Base-by-base conservation (phyloP, 139 green algal genomes). In the Parachlorella kessleri region DNA sequence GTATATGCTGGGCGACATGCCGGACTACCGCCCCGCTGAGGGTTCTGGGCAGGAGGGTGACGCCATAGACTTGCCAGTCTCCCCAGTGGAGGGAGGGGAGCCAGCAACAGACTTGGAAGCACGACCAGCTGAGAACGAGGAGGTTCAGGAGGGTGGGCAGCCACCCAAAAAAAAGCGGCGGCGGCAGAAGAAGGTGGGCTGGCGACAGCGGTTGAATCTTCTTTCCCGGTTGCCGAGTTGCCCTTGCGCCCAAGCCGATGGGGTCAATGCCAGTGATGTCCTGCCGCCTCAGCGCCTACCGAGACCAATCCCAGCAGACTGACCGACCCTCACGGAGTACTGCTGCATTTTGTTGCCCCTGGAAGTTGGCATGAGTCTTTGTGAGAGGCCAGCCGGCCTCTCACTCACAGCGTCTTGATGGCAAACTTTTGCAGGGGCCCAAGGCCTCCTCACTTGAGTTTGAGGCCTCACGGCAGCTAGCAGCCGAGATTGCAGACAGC, bases 381-480 rank as follows among this genome's bases (percentile, higher is more conserved):
- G 71, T 35, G 39, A 36, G 8, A 18, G 38, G 32, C n/a, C 35
- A 30, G 72, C 48, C 55, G 73, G 30, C 26, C n/a, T 1, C 18
- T 37, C 28, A 3, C n/a, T 39, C n/a, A 36, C 40, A 30, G 42
- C 32, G 9, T 54, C 41, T 41, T 42, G 70, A 40, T 33, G 41
- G 3, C 5, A 59, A 10, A 18, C 10, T 10, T 28, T 59, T 59
- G 14, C 14, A 59, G 48, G 48, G 21, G 48, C 48, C 48, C 14
- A 59, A 75, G 42, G 28, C 33, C 14, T 75, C 70, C 6, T 18
- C 78, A 1, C n/a, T 77, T 6, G 69, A 84, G 78, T 84, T 79
- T 74, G 78, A 84, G 59, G 78, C 72, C 3, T 30, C 39, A 24
- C 55, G 72, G 18, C n/a, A 71, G 48, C 41, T 77, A 41, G 70